A percentile compares a stretch with the other conserved stretches of the same genome.
phyloP scores from a whole-genome alignment of 2,329 filamentous ascomycete species.

The Arthroderma sp. region DNA sequence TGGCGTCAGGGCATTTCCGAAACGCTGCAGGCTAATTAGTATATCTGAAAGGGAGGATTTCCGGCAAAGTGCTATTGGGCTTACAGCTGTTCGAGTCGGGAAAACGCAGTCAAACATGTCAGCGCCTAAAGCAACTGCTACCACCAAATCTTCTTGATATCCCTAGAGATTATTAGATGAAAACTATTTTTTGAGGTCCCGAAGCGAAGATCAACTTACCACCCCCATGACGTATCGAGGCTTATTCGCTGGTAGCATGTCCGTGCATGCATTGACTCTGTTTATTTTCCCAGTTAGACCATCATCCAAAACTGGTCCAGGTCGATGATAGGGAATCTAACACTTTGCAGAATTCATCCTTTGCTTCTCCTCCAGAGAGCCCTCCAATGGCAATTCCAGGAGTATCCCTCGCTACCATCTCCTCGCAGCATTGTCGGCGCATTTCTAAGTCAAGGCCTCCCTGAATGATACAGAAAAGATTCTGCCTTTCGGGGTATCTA shows the following conservation, averaged over 20 bases:
- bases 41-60: not conserved
- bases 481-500: constrained; percentile 68
- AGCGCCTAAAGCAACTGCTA: constrained; percentile 83
- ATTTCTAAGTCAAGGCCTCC: constrained; percentile 83
- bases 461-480: constrained; percentile 97
- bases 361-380: constrained; percentile 87
- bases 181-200: not conserved
- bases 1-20: constrained; percentile 84
- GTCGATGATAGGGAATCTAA: constrained; percentile 18
- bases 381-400: constrained; percentile 95
- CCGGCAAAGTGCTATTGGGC: not conserved
- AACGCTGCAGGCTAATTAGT: constrained; percentile 42
- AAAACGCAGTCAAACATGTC: constrained; percentile 99
- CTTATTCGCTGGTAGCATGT: constrained; percentile 72
- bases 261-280: constrained; percentile 69
- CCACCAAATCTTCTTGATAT: constrained; percentile 89
- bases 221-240: constrained; percentile 99
- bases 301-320: not conserved
- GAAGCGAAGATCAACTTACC: constrained; percentile 29
- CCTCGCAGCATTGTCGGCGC: constrained; percentile 65
- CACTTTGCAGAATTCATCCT: constrained; percentile 82
- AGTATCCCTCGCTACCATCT: constrained; percentile 83
- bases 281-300: not conserved
- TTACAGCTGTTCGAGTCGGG: constrained; percentile 80
- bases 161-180: constrained; percentile 39